Base-by-base conservation (phyloP, 768 basidiomycete genomes). In the Tricholoma furcatifolium region DNA sequence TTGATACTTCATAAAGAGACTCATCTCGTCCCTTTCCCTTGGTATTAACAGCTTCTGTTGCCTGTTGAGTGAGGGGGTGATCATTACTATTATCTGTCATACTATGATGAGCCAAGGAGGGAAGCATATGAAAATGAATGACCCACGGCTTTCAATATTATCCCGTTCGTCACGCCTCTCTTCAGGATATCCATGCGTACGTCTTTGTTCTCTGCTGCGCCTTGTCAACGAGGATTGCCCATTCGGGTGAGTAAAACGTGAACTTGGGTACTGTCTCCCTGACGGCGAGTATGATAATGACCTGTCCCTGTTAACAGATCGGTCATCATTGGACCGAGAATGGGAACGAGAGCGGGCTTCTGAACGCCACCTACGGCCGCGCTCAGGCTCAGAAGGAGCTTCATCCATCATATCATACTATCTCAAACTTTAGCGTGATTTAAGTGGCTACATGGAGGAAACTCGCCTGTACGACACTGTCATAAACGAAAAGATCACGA, bases 401-500 rank as follows among this genome's bases (percentile, higher is more conserved):
- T 74, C 71, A 20, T 68, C 56, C 8, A 83, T 77, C 2, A 62
- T 61, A 60, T 88, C 85, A 61, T 90, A 90, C 86, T 90, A 60
- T 4, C 21, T 47, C 14, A 27, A 52, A 44, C 34, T 3, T 51
- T 12, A 40, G 15, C 41, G 43, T 53, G 58, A 27, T 61, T 52
- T 48, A 58, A 50, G 51, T 35, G 39, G 12, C 55, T 31, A 21
- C 8, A 52, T 40, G 43, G 17, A 41, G 20, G 2, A 18, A 39
- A 61, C 69, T 57, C 60, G 90, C 93, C 82, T 97, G 93, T 12
- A 84, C 90, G 5, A 82, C 77, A 12, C 76, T 76, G 65, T 98
- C 94, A 64, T 95, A 98, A 10, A 82, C 76, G 47, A 83, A 80
- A 20, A 97, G 76, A 67, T 94, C 92, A 61, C 84, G 83, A 67